Conservation (phyloP, 176 grass and related monocot genomes). For the Ensete glaucum region DNA sequence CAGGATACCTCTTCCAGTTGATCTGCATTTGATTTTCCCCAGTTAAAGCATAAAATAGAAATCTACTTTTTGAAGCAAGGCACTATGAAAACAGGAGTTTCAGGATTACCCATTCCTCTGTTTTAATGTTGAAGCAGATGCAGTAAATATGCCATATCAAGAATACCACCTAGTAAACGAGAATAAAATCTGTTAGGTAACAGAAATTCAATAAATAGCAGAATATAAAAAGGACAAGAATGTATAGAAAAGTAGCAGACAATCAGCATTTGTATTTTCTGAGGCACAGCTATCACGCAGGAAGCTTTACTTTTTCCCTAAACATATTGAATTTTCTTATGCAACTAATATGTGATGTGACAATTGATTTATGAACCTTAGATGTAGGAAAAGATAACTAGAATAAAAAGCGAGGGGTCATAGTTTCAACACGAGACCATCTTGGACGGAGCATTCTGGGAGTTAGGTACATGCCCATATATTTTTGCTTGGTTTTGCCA, state of each 20-base stretch:
- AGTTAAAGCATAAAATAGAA: constrained; percentile 49
- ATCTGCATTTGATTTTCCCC: constrained; percentile 67
- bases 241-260: not conserved
- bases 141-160: constrained; percentile 86
- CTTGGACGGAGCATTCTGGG: too few species aligned
- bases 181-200: not conserved
- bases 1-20: constrained; percentile 94
- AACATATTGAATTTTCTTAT: not conserved
- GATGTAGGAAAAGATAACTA: not conserved
- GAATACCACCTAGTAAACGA: constrained; percentile 48
- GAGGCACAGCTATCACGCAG: not conserved
- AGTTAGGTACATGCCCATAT: too few species aligned
- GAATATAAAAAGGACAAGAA: not conserved
- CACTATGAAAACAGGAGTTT: constrained; percentile 50
- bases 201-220: not conserved
- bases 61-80: constrained; percentile 58
- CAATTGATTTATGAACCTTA: not conserved
- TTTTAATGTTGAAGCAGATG: constrained; percentile 95
- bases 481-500: too few species aligned
- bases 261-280: too few species aligned
- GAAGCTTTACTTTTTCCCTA: not conserved
- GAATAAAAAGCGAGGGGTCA: too few species aligned
- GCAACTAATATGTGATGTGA: not conserved
- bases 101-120: constrained; percentile 88
- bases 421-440: too few species aligned